A percentile compares a stretch with the other conserved stretches of the same genome.
phyloP scores from a whole-genome alignment of 2,329 filamentous ascomycete species.

The Akanthomyces uredinophilus region DNA sequence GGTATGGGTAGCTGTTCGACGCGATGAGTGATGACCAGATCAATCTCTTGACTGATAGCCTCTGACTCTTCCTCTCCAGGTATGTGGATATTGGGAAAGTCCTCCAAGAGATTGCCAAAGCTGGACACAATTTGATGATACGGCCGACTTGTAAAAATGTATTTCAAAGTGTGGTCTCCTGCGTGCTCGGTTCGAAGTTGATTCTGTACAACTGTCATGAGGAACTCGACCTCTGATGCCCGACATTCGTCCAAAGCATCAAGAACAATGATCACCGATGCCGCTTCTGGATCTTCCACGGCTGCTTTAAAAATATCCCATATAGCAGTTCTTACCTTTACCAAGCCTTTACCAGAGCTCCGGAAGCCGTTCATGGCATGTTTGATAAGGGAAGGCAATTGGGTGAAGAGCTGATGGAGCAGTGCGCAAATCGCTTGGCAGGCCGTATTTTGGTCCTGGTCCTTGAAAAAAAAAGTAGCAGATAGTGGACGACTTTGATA shows the following conservation, averaged over 20 bases:
- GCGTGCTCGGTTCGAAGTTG: conserved; percentile 3
- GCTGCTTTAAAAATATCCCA: conserved; percentile 30
- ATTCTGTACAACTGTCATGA: conserved; percentile 17
- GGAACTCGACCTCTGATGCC: conserved; percentile 20
- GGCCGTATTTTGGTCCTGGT: conserved; percentile 31
- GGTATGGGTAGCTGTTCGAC: conserved; percentile 15
- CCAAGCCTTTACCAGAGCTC: conserved; percentile 23
- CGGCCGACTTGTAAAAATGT: conserved; percentile 32
- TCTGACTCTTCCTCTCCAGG: conserved; percentile 32
- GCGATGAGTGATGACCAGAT: conserved; percentile 27
- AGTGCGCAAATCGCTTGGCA: conserved; percentile 34
- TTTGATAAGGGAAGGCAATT: conserved; percentile 26
- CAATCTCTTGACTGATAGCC: conserved; percentile 31
- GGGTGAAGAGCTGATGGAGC: conserved; percentile 34
- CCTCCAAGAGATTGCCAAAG: conserved; percentile 20
- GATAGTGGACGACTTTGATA: conserved; percentile 22
- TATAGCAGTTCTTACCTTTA: conserved; percentile 22
- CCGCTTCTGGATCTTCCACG: conserved; percentile 23
- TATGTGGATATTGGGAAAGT: conserved; percentile 29
- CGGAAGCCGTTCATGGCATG: conserved; percentile 26
- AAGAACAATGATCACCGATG: conserved; percentile 30
- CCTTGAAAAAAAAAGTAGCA: conserved; percentile 44
- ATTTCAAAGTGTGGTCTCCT: conserved; percentile 23
- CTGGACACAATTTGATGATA: conserved; percentile 25
- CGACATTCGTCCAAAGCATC: conserved; percentile 37